Evolutionary conservation across 2,329 filamentous ascomycete genomes (phyloP), one percentile per base, ranked within the genome.

Genomic region (Sphaerulina musiva): DNA sequence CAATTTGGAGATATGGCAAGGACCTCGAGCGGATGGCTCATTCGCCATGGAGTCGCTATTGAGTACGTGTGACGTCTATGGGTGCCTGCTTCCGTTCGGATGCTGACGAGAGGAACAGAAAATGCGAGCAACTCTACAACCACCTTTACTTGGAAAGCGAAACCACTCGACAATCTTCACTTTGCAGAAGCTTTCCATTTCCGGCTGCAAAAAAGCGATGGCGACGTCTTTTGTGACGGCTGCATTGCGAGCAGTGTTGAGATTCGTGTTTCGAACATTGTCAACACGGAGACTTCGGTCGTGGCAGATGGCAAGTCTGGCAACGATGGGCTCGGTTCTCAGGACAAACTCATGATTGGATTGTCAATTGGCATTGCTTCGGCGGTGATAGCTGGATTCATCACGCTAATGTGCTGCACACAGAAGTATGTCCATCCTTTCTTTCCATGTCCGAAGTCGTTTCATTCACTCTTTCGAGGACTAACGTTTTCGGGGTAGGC

Each of bases 191-290:
- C 49, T 7, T 53, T 57, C n/a, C 53, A 54, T 36, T 59, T 61
- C 20, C 54, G 55, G 20, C 50, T 61, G 31, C 57, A 59, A 26
- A 61, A 61, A 40, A 51, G 55, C 36, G 54, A 61, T 31, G 38
- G 47, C 43, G 57, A 56, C 10, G 56, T 56, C 40, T 48, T 53
- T 14, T 59, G 57, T 43, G 53, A 53, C 14, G 43, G 40, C 6
- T 61, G 59, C 32, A 46, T 43, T n/a, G 51, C 48, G 20, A 46
- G 48, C 17, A 59, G 53, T 29, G 34, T 48, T 1, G 31, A 39
- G 7, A 51, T 59, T 20, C 42, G 39, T 34, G 53, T 57, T 5
- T 36, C 48, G 0, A 51, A 38, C 41, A 10, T 42, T n/a, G 38
- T 17, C 34, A 31, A 32, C 11, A 26, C 38, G 17, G 39, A 44